Base-by-base conservation (phyloP, 495 filamentous ascomycete species). In the Aspergillus ellipticus region DNA sequence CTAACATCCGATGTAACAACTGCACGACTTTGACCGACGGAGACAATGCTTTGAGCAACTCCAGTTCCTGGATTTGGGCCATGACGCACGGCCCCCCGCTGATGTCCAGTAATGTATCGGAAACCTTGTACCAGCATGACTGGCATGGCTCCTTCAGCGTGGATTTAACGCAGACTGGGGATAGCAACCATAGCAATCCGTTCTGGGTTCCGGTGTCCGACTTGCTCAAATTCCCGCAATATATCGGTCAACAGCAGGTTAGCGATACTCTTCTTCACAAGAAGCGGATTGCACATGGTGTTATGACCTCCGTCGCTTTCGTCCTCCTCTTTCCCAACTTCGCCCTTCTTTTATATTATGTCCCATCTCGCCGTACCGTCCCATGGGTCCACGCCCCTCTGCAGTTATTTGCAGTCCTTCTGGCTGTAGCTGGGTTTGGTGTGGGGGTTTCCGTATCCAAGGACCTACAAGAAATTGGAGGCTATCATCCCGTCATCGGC, bases 31-130 rank as follows among this genome's bases (percentile, higher is more conserved):
- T 66, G 55, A 78, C 84, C 73, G 75, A 66, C 20, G 73, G 82
- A 28, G 74, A 78, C 46, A 67, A 78, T 59, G 71, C 81, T 39
- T 74, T 63, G 8, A 66, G 66, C 2, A 66, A 68, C 0, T 62
- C 55, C 6, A 74, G 79, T 9, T 61, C 66, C 20, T 90, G 85
- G 80, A 84, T 91, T 53, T 83, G 77, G 59, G 85, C 83, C 5
- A 76, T 76, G 69, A 80, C 81, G 45, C 51, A 64, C 13, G 85
- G 88, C 13, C 66, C 66, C 4, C 58, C 84, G 0, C 58, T 90
- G 29, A 72, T 78, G 17, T 80, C 80, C 20, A 74, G 77, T 10
- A 71, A 77, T 51, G 49, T 60, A 13, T 68, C 63, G 13, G 79
- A 76, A 0, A 56, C 45, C 20, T 81, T 92, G 57, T 29, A 49